A percentile compares a stretch with the other conserved stretches of the same genome.
Conservation (phyloP, 2,329 filamentous ascomycete species). For the Ophiostoma himal-ulmi region DNA sequence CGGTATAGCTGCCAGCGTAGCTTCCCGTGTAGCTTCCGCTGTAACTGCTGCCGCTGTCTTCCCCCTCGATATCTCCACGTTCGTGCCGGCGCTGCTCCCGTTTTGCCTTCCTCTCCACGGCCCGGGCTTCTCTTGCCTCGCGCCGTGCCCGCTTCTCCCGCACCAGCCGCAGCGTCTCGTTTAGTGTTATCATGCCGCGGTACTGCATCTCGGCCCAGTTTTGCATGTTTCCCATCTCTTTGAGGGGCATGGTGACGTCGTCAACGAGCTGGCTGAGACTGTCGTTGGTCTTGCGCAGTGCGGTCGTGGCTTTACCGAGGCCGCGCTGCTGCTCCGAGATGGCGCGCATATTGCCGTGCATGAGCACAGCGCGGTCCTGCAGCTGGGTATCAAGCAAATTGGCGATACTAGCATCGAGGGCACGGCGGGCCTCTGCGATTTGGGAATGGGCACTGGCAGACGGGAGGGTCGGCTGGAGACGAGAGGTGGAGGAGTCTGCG, state of each 20-base stretch:
- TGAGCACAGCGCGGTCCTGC: constrained; percentile 58
- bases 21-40: constrained; percentile 20
- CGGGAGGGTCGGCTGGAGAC: neutral
- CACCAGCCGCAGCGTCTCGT: constrained; percentile 58
- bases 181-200: constrained; percentile 57
- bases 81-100: neutral
- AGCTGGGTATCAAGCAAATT: constrained; percentile 65
- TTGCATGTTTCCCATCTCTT: constrained; percentile 76
- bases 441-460: constrained; percentile 39
- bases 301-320: constrained; percentile 54
- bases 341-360: constrained; percentile 63
- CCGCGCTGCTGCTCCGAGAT: constrained; percentile 64
- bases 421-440: constrained; percentile 52
- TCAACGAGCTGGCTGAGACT: constrained; percentile 59
- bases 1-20: constrained; percentile 21
- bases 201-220: constrained; percentile 83
- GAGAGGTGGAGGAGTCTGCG: neutral
- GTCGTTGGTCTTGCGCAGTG: constrained; percentile 58
- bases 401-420: constrained; percentile 58
- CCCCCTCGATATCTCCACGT: neutral
- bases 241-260: constrained; percentile 58
- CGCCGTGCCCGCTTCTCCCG: constrained; percentile 30
- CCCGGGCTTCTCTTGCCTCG: constrained; percentile 14
- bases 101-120: constrained; percentile 17
- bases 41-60: neutral